Conservation (phyloP, 805 yeast genomes). For the Candida glaebosa region DNA sequence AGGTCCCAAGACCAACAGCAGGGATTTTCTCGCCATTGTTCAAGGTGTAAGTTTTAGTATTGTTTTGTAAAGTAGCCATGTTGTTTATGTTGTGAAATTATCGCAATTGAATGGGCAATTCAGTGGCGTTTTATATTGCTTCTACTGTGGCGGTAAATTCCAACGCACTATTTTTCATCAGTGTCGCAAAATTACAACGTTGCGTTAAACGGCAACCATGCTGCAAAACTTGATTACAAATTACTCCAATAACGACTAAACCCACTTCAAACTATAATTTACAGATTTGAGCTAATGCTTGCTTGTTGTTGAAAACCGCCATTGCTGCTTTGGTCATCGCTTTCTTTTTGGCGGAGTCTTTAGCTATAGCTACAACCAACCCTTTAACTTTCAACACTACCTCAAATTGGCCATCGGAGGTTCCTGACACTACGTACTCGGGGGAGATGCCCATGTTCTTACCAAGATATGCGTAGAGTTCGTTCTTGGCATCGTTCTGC, state of each 20-base stretch:
- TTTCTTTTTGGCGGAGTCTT: constrained; percentile 34
- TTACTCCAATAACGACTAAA: not conserved
- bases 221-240: not conserved
- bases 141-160: not conserved
- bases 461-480: constrained; percentile 36
- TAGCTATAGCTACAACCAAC: constrained; percentile 26
- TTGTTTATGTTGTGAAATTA: not conserved
- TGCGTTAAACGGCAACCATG: too few species aligned
- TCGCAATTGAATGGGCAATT: too few species aligned
- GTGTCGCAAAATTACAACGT: not conserved
- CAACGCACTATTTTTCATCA: not conserved
- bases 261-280: constrained; percentile 2
- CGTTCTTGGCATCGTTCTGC: constrained; percentile 36
- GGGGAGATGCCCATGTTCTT: constrained; percentile 33
- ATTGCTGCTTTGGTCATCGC: constrained; percentile 41
- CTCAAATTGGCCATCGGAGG: constrained; percentile 19
- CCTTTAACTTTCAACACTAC: constrained; percentile 31
- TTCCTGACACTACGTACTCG: constrained; percentile 24
- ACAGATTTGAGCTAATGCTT: constrained; percentile 10
- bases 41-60: constrained; percentile 25
- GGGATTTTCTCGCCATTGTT: constrained; percentile 68
- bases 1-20: constrained; percentile 71
- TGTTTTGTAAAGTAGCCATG: constrained; percentile 5
- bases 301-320: constrained; percentile 23
- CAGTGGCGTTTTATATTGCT: not conserved